A percentile compares a stretch with the other conserved stretches of the same genome.
Evolutionary conservation across 805 yeast species (phyloP).

Genomic region (Komagataella pastoris): DNA sequence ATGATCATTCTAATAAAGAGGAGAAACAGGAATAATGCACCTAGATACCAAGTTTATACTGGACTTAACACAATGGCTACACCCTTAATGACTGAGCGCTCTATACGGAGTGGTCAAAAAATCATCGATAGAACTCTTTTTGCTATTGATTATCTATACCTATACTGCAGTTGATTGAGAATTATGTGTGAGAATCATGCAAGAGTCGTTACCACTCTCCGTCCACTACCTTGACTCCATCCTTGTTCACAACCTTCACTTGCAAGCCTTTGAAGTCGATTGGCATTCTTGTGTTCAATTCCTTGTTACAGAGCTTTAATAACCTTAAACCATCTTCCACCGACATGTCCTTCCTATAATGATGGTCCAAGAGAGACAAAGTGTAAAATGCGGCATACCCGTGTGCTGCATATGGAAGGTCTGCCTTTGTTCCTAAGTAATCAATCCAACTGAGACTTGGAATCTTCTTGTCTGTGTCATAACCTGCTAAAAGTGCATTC

Average conservation of each 20-base stretch:
- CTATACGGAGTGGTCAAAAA: background rate
- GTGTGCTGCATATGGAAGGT: constrained; percentile 93
- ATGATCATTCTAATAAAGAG: no score
- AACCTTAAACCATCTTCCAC: constrained; percentile 69
- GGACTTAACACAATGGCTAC: background rate
- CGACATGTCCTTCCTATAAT: constrained; percentile 66
- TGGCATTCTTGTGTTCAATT: constrained; percentile 77
- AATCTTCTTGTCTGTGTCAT: constrained; percentile 39
- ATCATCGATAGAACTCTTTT: background rate
- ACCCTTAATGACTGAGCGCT: background rate
- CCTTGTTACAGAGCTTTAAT: constrained; percentile 60
- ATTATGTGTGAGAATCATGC: background rate
- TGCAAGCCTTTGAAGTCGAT: constrained; percentile 78
- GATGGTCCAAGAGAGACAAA: constrained; percentile 80
- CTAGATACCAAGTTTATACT: no score
- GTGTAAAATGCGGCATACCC: constrained; percentile 98
- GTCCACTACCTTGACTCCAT: constrained; percentile 18
- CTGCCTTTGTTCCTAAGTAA: constrained; percentile 84
- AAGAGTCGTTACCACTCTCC: background rate
- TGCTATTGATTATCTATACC: background rate
- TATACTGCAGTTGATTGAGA: no score
- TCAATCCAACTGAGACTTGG: constrained; percentile 84
- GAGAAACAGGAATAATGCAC: no score
- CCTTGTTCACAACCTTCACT: constrained; percentile 19
- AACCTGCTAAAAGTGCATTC: constrained; percentile 81